Percentiles rank a stretch among this genome's conserved stretches.
These are phyloP conservation scores for Tephrocybe sp. DNA, from an alignment of 768 basidiomycete species.

Conservation along the genomic window DNA sequence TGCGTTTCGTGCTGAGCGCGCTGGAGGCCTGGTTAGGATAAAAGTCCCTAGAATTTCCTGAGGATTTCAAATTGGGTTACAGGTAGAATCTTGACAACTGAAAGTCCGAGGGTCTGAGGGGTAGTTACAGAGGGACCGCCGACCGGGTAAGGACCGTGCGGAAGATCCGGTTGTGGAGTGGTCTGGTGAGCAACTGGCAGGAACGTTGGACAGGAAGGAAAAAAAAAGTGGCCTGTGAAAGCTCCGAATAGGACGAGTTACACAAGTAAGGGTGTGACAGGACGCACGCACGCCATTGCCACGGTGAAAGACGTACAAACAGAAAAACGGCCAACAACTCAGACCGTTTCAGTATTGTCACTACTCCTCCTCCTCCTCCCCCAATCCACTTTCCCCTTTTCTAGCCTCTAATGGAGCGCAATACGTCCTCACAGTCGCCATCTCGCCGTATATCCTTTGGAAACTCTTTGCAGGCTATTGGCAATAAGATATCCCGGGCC, in stretches of 20 bases:
- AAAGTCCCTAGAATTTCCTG: too few species aligned
- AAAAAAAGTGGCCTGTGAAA: neutral
- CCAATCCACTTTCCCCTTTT: neutral
- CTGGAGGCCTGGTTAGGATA: too few species aligned
- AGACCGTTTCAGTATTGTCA: neutral
- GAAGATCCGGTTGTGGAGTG: neutral
- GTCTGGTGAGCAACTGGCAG: neutral
- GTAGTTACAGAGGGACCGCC: neutral
- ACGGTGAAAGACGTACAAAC: constrained; percentile 7
- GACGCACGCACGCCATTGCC: constrained; percentile 11
- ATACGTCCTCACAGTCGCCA: constrained; percentile 9
- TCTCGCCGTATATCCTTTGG: constrained; percentile 11
- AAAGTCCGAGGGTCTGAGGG: neutral
- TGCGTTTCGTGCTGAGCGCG: too few species aligned
- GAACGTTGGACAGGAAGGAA: neutral
- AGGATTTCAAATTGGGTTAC: too few species aligned
- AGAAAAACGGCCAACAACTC: neutral
- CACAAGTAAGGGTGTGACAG: neutral
- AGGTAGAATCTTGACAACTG: too few species aligned
- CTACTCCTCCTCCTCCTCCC: neutral
- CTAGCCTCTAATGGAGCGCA: constrained; percentile 2
- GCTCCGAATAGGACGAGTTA: neutral
- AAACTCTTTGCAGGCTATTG: constrained; percentile 5
- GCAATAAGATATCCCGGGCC: constrained; percentile 14
- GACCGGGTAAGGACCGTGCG: neutral